A percentile compares a stretch with the other conserved stretches of the same genome.
Evolutionary conservation across 2,329 filamentous ascomycete genomes (phyloP).

Genomic region (Leptographium procerum): DNA sequence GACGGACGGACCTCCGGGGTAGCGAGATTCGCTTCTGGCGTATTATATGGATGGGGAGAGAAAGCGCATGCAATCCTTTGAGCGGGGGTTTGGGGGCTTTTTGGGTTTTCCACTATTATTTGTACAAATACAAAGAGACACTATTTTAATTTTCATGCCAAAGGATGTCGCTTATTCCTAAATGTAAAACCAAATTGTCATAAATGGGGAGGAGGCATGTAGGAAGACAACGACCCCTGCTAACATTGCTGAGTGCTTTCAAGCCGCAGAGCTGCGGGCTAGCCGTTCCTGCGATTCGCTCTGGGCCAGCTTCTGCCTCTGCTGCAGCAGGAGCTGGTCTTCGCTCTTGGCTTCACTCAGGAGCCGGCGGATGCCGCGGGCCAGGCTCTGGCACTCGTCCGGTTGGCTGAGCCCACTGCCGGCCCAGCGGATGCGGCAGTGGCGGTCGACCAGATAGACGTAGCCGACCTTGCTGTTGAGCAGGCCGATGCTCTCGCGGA

Average conservation of each 20-base stretch:
- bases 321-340: background rate
- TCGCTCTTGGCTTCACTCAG: constrained; percentile 24
- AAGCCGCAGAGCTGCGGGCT: background rate
- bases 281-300: background rate
- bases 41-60: background rate
- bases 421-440: constrained; percentile 89
- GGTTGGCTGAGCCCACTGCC: constrained; percentile 61
- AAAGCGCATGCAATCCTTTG: background rate
- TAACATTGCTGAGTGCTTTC: background rate
- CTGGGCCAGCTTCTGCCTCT: background rate
- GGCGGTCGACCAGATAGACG: constrained; percentile 76
- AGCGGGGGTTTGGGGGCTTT: background rate
- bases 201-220: background rate
- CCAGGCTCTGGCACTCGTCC: constrained; percentile 55
- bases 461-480: constrained; percentile 90
- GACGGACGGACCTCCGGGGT: background rate
- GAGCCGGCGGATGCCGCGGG: constrained; percentile 51
- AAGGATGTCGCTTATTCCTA: background rate
- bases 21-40: background rate
- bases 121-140: background rate
- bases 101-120: no score
- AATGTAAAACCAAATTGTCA: no score
- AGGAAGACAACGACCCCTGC: background rate
- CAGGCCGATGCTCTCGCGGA: constrained; percentile 53
- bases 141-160: background rate